These are phyloP conservation scores for Tolypocladium album DNA, from an alignment of 2,329 filamentous ascomycete species.

Conservation along the genomic window DNA sequence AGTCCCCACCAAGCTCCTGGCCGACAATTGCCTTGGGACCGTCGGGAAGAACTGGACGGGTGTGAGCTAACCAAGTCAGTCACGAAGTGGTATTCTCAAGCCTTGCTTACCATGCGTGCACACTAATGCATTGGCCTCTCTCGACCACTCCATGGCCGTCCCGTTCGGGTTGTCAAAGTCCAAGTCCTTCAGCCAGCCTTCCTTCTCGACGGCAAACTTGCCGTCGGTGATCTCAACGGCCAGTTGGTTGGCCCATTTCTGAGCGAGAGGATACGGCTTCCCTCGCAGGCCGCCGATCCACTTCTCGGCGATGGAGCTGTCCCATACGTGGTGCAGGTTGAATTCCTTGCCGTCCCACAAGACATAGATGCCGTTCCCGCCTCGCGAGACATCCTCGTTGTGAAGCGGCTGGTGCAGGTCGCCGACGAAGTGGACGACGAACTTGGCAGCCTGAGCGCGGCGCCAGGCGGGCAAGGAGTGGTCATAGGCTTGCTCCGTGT, in stretches of 20 bases:
- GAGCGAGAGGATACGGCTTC: conserved; percentile 37
- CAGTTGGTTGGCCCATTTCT: conserved; percentile 46
- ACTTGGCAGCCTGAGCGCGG: conserved; percentile 51
- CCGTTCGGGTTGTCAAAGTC: conserved; percentile 40
- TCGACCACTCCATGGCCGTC: conserved; percentile 54
- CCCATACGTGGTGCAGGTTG: conserved; percentile 68
- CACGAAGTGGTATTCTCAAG: background rate
- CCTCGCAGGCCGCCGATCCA: conserved; percentile 44
- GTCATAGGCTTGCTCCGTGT: conserved; percentile 45
- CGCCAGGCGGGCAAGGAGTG: conserved; percentile 29
- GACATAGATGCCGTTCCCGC: conserved; percentile 60
- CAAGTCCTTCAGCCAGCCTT: conserved; percentile 46
- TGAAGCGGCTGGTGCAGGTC: conserved; percentile 63
- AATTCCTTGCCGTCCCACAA: conserved; percentile 43
- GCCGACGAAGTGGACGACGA: conserved; percentile 57
- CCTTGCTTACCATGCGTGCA: conserved; percentile 44
- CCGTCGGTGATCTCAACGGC: conserved; percentile 43
- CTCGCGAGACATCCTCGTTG: conserved; percentile 50
- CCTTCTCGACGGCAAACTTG: conserved; percentile 37
- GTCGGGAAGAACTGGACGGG: conserved; percentile 44
- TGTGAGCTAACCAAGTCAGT: background rate
- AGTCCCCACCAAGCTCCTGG: conserved; percentile 50
- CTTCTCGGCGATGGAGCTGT: conserved; percentile 57
- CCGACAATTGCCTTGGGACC: conserved; percentile 46
- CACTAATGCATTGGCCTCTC: conserved; percentile 50